Evolutionary conservation across 805 yeast species (phyloP).

Genomic region (Tetrapisispora taiwanensis): DNA sequence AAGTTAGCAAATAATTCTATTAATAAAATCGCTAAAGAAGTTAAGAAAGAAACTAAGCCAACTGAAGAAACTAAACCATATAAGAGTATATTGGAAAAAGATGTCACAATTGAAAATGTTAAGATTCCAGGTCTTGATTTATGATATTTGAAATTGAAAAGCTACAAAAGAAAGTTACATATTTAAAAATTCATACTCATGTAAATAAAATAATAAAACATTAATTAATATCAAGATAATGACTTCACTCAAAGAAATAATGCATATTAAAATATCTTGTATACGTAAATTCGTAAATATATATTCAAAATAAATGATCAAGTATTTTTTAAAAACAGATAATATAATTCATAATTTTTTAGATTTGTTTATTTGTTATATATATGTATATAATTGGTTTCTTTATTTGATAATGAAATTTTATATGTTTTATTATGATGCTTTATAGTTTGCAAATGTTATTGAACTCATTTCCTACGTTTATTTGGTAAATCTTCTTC

Average conservation of each 20-base stretch:
- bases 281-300: not conserved
- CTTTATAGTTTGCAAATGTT: not conserved
- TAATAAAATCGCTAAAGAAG: not conserved
- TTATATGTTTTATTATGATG: not conserved
- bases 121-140: constrained; percentile 10
- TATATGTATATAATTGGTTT: too few species aligned
- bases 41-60: not conserved
- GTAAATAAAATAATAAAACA: not conserved
- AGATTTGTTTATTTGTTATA: too few species aligned
- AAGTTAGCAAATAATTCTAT: not conserved
- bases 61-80: not conserved
- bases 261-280: not conserved
- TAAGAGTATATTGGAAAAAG: constrained; percentile 2
- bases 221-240: too few species aligned
- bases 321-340: too few species aligned
- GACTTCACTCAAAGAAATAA: too few species aligned
- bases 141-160: not conserved
- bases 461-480: constrained; percentile 28
- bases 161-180: too few species aligned
- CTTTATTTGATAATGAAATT: too few species aligned
- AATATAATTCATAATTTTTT: too few species aligned
- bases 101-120: constrained; percentile 5
- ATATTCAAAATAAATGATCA: too few species aligned
- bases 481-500: constrained; percentile 25
- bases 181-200: not conserved